Evolutionary conservation across 2,329 filamentous ascomycete genomes (phyloP).

Genomic region (Penicillium sp.): DNA sequence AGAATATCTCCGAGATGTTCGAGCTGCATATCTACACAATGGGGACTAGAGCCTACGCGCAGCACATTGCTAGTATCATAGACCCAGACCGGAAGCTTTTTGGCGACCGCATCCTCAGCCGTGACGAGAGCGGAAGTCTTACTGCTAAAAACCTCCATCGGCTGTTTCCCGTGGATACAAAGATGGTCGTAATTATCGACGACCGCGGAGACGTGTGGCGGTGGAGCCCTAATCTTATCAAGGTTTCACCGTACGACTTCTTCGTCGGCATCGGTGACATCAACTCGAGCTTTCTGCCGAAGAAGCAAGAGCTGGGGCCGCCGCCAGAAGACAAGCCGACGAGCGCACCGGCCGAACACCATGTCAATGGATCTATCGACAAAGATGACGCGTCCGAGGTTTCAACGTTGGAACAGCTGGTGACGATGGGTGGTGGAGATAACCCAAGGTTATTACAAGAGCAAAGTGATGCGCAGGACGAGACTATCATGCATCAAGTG

Average conservation of each 20-base stretch:
- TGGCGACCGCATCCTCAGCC: constrained; percentile 91
- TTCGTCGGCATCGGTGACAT: constrained; percentile 98
- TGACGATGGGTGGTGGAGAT: constrained; percentile 75
- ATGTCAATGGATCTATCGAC: constrained; percentile 39
- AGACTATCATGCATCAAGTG: constrained; percentile 84
- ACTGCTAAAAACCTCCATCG: constrained; percentile 87
- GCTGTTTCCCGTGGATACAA: constrained; percentile 93
- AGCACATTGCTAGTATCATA: constrained; percentile 88
- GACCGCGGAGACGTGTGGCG: constrained; percentile 96
- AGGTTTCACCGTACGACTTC: constrained; percentile 94
- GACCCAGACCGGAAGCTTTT: constrained; percentile 90
- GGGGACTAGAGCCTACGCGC: constrained; percentile 95
- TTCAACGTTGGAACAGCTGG: constrained; percentile 72
- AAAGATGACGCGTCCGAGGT: constrained; percentile 43
- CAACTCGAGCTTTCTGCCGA: constrained; percentile 95
- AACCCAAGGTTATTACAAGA: constrained; percentile 71
- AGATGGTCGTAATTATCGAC: constrained; percentile 99
- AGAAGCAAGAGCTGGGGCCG: constrained; percentile 62
- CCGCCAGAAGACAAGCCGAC: constrained; percentile 32
- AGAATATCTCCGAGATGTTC: constrained; percentile 77
- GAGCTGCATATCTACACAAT: constrained; percentile 99
- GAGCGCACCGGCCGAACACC: constrained; percentile 33
- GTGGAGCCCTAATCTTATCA: constrained; percentile 91
- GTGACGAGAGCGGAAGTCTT: constrained; percentile 95
- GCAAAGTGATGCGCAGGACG: constrained; percentile 84